Percentiles rank a stretch among this genome's conserved stretches.
phyloP scores from a whole-genome alignment of 2,329 filamentous ascomycete species.

The Sarocladium kiliense region DNA sequence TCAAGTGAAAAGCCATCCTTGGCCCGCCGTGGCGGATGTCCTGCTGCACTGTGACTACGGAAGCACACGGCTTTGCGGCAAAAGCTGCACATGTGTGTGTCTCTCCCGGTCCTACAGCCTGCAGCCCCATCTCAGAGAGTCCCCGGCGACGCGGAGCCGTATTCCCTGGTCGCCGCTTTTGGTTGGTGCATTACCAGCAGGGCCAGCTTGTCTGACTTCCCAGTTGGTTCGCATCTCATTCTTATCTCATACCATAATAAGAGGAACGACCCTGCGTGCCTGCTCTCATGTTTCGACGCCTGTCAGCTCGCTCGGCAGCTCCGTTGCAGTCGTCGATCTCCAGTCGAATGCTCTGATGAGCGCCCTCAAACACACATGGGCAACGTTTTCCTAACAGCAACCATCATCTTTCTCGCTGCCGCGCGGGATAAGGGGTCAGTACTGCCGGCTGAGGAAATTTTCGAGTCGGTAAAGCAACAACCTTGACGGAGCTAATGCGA shows the following conservation, averaged over 20 bases:
- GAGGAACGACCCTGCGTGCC: no score
- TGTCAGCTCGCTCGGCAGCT: no score
- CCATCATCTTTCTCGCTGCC: neutral
- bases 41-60: neutral
- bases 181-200: neutral
- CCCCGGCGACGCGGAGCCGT: neutral
- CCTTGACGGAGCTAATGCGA: neutral
- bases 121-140: neutral
- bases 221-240: neutral
- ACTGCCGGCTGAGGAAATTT: slow-evolving; percentile 1
- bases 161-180: neutral
- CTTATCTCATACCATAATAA: no score
- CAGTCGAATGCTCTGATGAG: no score
- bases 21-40: neutral
- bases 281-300: no score
- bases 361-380: no score
- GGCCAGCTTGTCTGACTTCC: neutral
- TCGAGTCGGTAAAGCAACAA: neutral
- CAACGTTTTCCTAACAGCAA: neutral
- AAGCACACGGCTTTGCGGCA: neutral
- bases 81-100: neutral
- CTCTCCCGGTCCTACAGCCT: no score
- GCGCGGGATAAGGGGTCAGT: neutral
- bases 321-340: no score
- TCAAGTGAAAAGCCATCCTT: neutral